Evolutionary conservation across 257 asterid genomes (phyloP).

Genomic region (Ballota nigra): DNA sequence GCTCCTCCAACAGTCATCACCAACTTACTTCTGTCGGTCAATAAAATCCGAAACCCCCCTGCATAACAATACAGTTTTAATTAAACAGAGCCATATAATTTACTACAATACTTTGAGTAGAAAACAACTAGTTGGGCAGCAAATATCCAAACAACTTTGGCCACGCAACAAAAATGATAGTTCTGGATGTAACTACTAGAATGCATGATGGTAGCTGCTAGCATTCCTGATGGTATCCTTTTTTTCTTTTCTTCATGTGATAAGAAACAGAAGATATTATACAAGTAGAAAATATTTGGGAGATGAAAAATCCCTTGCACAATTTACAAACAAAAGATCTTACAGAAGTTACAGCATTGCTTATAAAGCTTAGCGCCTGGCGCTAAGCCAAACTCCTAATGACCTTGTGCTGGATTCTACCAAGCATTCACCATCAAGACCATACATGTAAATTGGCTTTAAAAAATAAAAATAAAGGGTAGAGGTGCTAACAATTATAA

Average conservation of each 20-base stretch:
- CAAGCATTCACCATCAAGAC: constrained; percentile 6
- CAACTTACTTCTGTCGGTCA: constrained; percentile 85
- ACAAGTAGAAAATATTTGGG: not conserved
- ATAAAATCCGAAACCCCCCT: constrained; percentile 76
- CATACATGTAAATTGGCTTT: not conserved
- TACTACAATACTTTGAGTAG: not conserved
- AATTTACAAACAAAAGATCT: not conserved
- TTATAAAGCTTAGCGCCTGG: not conserved
- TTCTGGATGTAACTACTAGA: not conserved
- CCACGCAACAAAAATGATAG: constrained; percentile 1
- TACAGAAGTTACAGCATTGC: not conserved
- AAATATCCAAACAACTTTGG: constrained; percentile 2
- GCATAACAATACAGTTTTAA: constrained; percentile 27
- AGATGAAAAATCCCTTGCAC: not conserved
- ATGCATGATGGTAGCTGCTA: not conserved
- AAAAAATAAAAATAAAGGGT: not conserved
- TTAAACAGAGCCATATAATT: not conserved
- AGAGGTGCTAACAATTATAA: not conserved
- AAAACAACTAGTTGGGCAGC: constrained; percentile 19
- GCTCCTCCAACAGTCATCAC: constrained; percentile 92
- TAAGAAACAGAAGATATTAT: not conserved
- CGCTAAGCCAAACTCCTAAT: not conserved
- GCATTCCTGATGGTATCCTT: not conserved
- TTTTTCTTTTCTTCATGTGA: not conserved
- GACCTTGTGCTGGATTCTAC: not conserved